Evolutionary conservation across 2,329 filamentous ascomycete species (phyloP).

Genomic region (Neonectria magnoliae): DNA sequence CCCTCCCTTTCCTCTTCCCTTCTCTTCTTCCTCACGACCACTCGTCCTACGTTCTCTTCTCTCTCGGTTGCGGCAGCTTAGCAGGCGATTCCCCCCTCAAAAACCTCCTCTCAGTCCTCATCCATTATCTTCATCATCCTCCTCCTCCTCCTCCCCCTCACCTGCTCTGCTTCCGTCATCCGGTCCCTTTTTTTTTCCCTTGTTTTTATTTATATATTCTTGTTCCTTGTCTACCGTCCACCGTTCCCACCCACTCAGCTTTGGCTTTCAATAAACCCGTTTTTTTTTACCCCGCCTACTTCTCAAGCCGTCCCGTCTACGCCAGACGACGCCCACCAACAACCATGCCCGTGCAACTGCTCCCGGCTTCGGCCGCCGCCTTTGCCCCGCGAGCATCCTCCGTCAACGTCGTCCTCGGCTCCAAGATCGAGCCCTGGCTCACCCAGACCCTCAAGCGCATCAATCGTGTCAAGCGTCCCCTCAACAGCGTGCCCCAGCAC

Average conservation of each 20-base stretch:
- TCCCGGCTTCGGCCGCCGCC: slow-evolving; percentile 94
- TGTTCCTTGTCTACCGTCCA: slow-evolving; percentile 46
- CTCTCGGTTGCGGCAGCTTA: slow-evolving; percentile 65
- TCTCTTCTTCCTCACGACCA: slow-evolving; percentile 61
- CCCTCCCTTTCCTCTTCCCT: slow-evolving; percentile 55
- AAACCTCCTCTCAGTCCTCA: neutral
- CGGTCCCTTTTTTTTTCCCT: slow-evolving; percentile 53
- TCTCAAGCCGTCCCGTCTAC: slow-evolving; percentile 31
- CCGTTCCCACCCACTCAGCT: slow-evolving; percentile 13
- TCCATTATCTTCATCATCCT: too few species aligned
- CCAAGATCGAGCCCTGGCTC: slow-evolving; percentile 95
- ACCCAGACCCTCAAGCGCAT: slow-evolving; percentile 96
- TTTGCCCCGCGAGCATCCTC: slow-evolving; percentile 91
- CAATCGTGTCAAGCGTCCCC: slow-evolving; percentile 93
- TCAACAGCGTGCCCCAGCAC: slow-evolving; percentile 97
- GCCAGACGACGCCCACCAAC: slow-evolving; percentile 19
- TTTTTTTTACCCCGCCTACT: neutral
- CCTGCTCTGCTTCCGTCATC: slow-evolving; percentile 61
- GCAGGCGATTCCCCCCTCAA: slow-evolving; percentile 65
- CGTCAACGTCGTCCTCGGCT: slow-evolving; percentile 92
- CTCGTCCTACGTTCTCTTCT: slow-evolving; percentile 68
- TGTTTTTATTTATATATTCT: slow-evolving; percentile 56
- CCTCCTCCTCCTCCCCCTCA: neutral
- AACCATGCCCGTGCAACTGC: slow-evolving; percentile 87
- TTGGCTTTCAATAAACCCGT: neutral